Evolutionary conservation across 495 filamentous ascomycete species (phyloP).

Genomic region (Hypoxylon fragiforme): DNA sequence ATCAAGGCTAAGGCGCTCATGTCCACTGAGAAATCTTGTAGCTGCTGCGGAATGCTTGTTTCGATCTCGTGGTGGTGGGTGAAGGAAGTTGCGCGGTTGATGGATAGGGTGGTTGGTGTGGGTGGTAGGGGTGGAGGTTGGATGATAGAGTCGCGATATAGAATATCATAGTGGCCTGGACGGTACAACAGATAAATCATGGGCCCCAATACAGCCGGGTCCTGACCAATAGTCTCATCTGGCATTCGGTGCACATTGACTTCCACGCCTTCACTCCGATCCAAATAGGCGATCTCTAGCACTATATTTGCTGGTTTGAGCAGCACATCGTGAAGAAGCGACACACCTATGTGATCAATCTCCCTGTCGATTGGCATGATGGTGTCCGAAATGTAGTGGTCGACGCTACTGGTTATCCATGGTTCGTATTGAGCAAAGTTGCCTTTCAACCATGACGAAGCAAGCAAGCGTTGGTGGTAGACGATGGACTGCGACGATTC

Average conservation of each 20-base stretch:
- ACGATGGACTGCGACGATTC: conserved; percentile 72
- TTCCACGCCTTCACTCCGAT: conserved; percentile 77
- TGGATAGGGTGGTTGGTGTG: conserved; percentile 54
- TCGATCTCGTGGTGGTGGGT: conserved; percentile 45
- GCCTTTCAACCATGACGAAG: conserved; percentile 83
- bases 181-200: conserved; percentile 59
- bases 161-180: conserved; percentile 89
- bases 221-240: conserved; percentile 55
- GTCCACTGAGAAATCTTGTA: conserved; percentile 45
- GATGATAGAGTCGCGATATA: conserved; percentile 64
- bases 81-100: conserved; percentile 52
- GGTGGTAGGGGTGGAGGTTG: conserved; percentile 54
- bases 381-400: conserved; percentile 67
- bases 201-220: conserved; percentile 49
- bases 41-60: conserved; percentile 41
- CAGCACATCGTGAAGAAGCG: conserved; percentile 74
- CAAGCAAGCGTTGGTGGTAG: conserved; percentile 70
- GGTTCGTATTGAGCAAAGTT: conserved; percentile 67
- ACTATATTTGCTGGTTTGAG: conserved; percentile 78
- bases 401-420: conserved; percentile 66
- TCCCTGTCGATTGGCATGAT: conserved; percentile 79
- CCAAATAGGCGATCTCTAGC: conserved; percentile 88
- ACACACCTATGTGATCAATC: conserved; percentile 86
- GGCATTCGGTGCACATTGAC: conserved; percentile 78
- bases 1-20: conserved; percentile 51